Evolutionary conservation across 1,139 yeast species (phyloP).

Genomic region (Diutina scorzettiae): DNA sequence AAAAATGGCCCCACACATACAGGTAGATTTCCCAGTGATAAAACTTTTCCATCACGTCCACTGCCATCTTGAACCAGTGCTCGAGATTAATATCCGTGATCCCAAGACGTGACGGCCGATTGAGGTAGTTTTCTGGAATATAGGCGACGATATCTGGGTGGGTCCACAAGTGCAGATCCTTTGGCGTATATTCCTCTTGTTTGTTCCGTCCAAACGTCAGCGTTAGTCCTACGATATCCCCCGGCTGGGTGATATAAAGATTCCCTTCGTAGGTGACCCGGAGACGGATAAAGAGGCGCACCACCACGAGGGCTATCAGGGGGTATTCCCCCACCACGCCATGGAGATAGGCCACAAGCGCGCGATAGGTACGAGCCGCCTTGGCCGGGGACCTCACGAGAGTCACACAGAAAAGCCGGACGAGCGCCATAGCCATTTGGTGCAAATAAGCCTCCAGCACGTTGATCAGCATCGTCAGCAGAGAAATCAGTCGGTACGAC

Average conservation of each 20-base stretch:
- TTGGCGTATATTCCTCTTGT: conserved; percentile 13
- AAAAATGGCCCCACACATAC: conserved; percentile 54
- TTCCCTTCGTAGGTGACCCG: conserved; percentile 37
- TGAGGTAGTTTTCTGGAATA: conserved; percentile 31
- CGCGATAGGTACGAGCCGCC: not conserved
- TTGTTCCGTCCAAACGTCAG: conserved; percentile 43
- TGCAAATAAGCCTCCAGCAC: not conserved
- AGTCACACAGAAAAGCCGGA: not conserved
- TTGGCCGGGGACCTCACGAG: not conserved
- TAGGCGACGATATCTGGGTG: conserved; percentile 47
- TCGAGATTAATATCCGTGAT: conserved; percentile 27
- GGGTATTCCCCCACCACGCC: not conserved
- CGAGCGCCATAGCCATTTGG: not conserved
- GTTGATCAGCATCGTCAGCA: not conserved
- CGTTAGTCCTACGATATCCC: conserved; percentile 57
- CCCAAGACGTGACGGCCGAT: conserved; percentile 17
- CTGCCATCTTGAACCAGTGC: conserved; percentile 41
- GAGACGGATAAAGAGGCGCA: conserved; percentile 44
- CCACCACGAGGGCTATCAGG: conserved; percentile 32
- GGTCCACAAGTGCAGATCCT: conserved; percentile 30
- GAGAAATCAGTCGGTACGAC: not conserved
- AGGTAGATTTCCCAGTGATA: conserved; percentile 65
- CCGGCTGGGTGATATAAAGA: conserved; percentile 41
- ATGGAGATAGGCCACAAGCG: not conserved
- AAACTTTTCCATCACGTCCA: conserved; percentile 40